phyloP scores from a whole-genome alignment of 1,284 basidiomycete species.

The Leccinum subspadiceum region DNA sequence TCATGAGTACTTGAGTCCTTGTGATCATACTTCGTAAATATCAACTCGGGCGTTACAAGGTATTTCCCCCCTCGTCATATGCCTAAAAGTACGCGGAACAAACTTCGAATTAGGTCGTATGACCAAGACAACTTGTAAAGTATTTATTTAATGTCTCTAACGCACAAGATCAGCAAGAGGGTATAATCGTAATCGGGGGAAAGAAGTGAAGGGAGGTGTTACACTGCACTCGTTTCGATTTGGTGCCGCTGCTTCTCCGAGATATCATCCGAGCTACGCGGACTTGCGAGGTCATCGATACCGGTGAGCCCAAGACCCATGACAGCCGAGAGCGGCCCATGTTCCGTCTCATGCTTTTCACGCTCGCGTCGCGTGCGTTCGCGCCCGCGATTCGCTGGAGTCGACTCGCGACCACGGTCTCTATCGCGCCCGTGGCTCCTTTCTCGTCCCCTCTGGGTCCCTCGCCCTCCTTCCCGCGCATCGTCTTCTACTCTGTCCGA shows the following conservation, averaged over 20 bases:
- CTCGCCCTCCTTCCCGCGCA: constrained; percentile 1
- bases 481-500: constrained; percentile 1
- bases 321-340: constrained; percentile 24
- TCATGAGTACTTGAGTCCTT: no score
- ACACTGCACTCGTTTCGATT: background rate
- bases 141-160: background rate
- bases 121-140: background rate
- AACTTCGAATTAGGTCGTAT: background rate
- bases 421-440: background rate
- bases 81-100: background rate
- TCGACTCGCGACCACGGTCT: constrained; percentile 2
- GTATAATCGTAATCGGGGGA: background rate
- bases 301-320: constrained; percentile 32
- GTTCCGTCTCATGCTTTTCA: constrained; percentile 13
- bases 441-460: constrained; percentile 3
- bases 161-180: background rate
- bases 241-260: constrained; percentile 5
- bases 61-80: background rate
- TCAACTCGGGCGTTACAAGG: background rate
- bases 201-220: background rate
- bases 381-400: constrained; percentile 9
- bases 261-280: constrained; percentile 11
- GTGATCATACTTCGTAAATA: background rate
- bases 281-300: constrained; percentile 22
- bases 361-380: constrained; percentile 9